Conservation (phyloP, 805 yeast genomes). For the Metschnikowia sp. region DNA sequence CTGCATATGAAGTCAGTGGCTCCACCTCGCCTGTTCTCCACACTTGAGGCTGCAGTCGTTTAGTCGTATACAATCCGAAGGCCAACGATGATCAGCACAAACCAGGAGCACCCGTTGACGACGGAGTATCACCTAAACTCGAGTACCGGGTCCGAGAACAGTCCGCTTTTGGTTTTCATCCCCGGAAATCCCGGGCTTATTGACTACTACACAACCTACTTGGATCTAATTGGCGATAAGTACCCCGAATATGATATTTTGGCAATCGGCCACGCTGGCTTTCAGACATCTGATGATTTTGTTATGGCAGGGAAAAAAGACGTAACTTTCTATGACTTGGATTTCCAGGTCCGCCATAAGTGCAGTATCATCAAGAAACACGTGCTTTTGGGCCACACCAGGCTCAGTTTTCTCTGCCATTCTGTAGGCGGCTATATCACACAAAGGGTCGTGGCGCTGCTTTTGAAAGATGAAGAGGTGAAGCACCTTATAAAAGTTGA, state of each 20-base stretch:
- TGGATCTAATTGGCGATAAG: conserved; percentile 39
- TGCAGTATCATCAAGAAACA: conserved; percentile 43
- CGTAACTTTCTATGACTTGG: conserved; percentile 36
- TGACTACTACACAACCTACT: conserved; percentile 58
- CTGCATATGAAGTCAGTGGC: too few relatives aligned
- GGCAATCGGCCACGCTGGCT: conserved; percentile 68
- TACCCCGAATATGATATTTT: conserved; percentile 49
- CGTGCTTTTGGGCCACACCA: conserved; percentile 17
- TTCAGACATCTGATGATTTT: conserved; percentile 28
- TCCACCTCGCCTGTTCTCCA: too few relatives aligned
- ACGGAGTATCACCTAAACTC: conserved; percentile 20
- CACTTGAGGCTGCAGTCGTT: too few relatives aligned
- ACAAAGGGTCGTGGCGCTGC: conserved; percentile 46
- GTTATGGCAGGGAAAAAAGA: conserved; percentile 15
- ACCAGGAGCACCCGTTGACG: conserved; percentile 24
- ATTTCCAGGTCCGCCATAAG: conserved; percentile 61
- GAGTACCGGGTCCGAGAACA: conserved; percentile 18
- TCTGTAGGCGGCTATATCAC: conserved; percentile 67
- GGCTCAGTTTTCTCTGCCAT: conserved; percentile 57
- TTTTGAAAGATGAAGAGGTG: conserved; percentile 23
- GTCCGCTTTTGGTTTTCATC: conserved; percentile 48
- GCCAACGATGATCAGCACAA: conserved; percentile 7
- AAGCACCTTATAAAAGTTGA: conserved; percentile 27
- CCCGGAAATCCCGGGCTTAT: conserved; percentile 81
- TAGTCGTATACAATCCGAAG: too few relatives aligned